Evolutionary conservation across 192 early-diverging fungal species (phyloP).

Genomic region (Neocallimastix lanati): DNA sequence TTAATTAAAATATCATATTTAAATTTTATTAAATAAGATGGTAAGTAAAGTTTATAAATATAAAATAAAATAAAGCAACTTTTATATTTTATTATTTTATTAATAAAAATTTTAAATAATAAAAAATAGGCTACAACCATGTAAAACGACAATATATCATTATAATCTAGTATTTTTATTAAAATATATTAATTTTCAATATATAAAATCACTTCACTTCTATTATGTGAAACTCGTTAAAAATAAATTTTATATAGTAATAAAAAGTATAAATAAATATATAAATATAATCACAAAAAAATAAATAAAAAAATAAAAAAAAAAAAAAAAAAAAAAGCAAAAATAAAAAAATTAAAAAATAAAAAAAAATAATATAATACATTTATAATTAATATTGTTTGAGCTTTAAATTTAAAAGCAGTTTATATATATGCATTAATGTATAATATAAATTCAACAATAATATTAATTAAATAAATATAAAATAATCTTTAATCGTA

Average conservation of each 20-base stretch:
- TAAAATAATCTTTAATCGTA: neutral
- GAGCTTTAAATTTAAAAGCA: neutral
- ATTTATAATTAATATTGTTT: neutral
- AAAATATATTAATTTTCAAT: neutral
- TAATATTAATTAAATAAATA: neutral
- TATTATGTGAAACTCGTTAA: neutral
- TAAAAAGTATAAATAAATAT: neutral
- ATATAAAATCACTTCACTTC: neutral
- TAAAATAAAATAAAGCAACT: too few relatives aligned
- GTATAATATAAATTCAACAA: neutral
- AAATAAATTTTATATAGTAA: neutral
- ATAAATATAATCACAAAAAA: neutral
- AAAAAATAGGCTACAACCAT: neutral
- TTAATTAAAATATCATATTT: too few relatives aligned
- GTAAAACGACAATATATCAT: neutral
- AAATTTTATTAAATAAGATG: too few relatives aligned
- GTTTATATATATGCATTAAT: neutral
- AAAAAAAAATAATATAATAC: too few relatives aligned
- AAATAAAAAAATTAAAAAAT: too few relatives aligned
- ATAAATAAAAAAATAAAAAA: neutral
- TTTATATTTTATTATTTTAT: too few relatives aligned
- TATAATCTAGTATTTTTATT: neutral
- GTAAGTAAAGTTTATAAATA: too few relatives aligned
- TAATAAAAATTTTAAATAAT: too few relatives aligned
- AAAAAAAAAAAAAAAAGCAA: neutral